Evolutionary conservation across 306 rosid genomes (phyloP).

Genomic region (Albizia julibrissin): DNA sequence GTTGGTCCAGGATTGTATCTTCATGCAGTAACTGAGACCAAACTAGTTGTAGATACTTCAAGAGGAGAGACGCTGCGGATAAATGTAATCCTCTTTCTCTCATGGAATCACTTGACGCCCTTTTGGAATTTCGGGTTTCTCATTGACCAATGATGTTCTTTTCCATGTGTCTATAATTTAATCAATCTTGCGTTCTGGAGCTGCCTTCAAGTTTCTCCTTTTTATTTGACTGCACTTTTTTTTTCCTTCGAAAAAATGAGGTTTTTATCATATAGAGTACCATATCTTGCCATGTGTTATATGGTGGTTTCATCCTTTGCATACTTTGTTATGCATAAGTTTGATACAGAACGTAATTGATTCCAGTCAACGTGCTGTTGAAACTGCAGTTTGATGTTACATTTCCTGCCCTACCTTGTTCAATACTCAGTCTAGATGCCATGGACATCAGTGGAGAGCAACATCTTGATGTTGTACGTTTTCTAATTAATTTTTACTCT

Average conservation of each 20-base stretch:
- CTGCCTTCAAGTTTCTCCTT: background rate
- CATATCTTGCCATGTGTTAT: background rate
- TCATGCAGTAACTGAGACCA: slow-evolving; percentile 81
- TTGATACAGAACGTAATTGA: slow-evolving; percentile 16
- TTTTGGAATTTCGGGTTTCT: background rate
- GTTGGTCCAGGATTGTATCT: slow-evolving; percentile 73
- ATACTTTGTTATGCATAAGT: background rate
- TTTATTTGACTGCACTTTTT: background rate
- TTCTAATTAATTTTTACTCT: slow-evolving; percentile 17
- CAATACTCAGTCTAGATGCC: slow-evolving; percentile 91
- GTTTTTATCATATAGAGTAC: background rate
- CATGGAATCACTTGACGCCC: background rate
- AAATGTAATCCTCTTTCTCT: slow-evolving; percentile 59
- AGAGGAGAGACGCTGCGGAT: slow-evolving; percentile 96
- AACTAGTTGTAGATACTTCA: slow-evolving; percentile 94
- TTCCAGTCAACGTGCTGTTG: slow-evolving; percentile 34
- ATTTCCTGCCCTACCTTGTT: slow-evolving; percentile 93
- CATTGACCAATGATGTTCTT: background rate
- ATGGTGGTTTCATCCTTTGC: background rate
- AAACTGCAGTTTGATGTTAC: slow-evolving; percentile 95
- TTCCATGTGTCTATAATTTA: background rate
- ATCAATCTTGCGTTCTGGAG: background rate
- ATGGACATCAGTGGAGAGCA: slow-evolving; percentile 99
- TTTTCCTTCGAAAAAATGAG: background rate
- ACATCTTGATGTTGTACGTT: slow-evolving; percentile 91